These are phyloP conservation scores for Xylariomycetidae sp. DNA, from an alignment of 2,329 filamentous ascomycete genomes.

Conservation along the genomic window DNA sequence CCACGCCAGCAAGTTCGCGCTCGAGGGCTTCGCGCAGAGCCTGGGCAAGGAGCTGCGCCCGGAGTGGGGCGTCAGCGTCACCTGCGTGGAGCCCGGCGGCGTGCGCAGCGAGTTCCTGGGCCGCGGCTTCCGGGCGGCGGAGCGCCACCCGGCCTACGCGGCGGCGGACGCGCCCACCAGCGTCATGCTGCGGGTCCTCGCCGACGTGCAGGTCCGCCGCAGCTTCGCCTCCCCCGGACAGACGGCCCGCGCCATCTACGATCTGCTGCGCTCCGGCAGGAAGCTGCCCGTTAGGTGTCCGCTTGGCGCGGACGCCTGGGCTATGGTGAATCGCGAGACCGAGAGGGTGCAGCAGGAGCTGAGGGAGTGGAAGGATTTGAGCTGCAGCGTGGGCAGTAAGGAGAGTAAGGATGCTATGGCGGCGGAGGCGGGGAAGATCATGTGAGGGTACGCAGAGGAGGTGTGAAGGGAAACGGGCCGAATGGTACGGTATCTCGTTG, in stretches of 20 bases:
- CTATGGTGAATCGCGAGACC: conserved; percentile 25
- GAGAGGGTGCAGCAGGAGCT: conserved; percentile 21
- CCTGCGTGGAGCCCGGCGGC: conserved; percentile 35
- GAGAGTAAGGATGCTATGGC: background rate
- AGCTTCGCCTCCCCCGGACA: conserved; percentile 27
- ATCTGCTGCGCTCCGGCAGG: conserved; percentile 25
- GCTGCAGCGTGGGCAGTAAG: conserved; percentile 13
- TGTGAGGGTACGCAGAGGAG: conserved; percentile 1
- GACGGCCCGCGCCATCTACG: conserved; percentile 30
- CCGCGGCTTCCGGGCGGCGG: conserved; percentile 15
- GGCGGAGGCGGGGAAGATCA: conserved; percentile 3
- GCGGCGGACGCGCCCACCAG: conserved; percentile 16
- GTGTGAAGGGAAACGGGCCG: too few species aligned
- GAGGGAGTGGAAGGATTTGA: conserved; percentile 23
- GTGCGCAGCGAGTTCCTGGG: conserved; percentile 28
- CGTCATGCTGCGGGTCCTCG: conserved; percentile 24
- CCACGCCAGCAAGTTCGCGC: conserved; percentile 19
- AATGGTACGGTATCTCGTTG: too few species aligned
- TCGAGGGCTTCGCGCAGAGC: conserved; percentile 17
- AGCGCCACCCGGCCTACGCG: conserved; percentile 33
- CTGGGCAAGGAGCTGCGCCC: conserved; percentile 14
- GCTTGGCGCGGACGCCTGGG: conserved; percentile 32
- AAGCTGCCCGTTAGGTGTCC: conserved; percentile 35
- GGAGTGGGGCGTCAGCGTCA: conserved; percentile 29
- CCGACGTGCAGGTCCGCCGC: conserved; percentile 12